phyloP scores from a whole-genome alignment of 1,284 basidiomycete species.

The Microbotryum silenes-acaulis region DNA sequence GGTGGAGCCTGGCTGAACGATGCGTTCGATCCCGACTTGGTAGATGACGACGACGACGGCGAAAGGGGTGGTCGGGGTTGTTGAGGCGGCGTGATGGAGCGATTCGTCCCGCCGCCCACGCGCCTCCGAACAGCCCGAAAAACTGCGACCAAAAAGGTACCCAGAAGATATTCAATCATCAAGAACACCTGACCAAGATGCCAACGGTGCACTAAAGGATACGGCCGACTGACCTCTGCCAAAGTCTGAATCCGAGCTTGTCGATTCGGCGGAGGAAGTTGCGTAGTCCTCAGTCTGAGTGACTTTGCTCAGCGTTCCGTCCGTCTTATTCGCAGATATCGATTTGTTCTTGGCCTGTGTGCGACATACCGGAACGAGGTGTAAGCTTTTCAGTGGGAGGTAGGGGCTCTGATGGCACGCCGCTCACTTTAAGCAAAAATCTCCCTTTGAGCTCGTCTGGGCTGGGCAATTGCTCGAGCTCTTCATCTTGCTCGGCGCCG shows the following conservation, averaged over 20 bases:
- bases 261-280: constrained; percentile 15
- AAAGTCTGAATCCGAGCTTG: constrained; percentile 36
- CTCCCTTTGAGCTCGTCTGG: constrained; percentile 75
- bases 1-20: constrained; percentile 7
- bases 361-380: not conserved
- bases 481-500: constrained; percentile 44
- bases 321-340: constrained; percentile 7
- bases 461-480: constrained; percentile 61
- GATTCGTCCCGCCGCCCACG: not conserved
- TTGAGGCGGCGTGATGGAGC: not conserved
- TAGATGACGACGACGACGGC: not conserved
- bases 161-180: not conserved
- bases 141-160: not conserved
- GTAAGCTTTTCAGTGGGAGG: not conserved
- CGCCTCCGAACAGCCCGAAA: constrained; percentile 8
- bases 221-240: constrained; percentile 20
- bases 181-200: not conserved
- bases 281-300: not conserved
- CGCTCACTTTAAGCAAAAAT: constrained; percentile 69
- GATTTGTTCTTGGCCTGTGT: constrained; percentile 31
- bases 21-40: not conserved
- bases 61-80: not conserved
- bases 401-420: not conserved
- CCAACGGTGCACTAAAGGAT: not conserved
- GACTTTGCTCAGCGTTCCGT: constrained; percentile 4